A percentile compares a stretch with the other conserved stretches of the same genome.
Conservation (phyloP, 352 stramenopile genomes). For the Globisporangium alternatum region DNA sequence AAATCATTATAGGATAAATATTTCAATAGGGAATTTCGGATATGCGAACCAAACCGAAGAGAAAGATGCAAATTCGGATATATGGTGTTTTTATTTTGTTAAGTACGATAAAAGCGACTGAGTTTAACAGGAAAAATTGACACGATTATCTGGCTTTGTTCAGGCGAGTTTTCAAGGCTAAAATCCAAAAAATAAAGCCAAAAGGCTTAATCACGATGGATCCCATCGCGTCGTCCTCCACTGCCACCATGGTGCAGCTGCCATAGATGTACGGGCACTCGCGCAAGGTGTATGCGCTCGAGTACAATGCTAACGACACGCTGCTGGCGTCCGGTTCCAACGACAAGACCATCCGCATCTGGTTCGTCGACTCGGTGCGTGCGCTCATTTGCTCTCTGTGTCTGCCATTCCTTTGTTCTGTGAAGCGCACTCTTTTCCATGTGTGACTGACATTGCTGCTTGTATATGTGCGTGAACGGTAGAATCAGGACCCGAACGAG, state of each 20-base stretch:
- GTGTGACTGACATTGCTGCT: not conserved
- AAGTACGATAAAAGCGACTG: too few relatives aligned
- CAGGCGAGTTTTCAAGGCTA: too few relatives aligned
- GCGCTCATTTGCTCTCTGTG: not conserved
- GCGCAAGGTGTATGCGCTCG: slow-evolving; percentile 75
- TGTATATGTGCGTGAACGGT: not conserved
- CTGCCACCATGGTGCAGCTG: slow-evolving; percentile 43
- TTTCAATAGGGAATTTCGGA: too few relatives aligned
- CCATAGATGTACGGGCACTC: slow-evolving; percentile 80
- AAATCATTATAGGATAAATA: too few relatives aligned
- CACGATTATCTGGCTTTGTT: too few relatives aligned
- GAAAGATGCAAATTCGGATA: too few relatives aligned
- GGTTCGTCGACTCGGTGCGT: slow-evolving; percentile 55
- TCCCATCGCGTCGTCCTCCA: not conserved
- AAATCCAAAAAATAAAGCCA: not conserved
- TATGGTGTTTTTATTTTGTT: too few relatives aligned
- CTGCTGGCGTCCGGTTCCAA: slow-evolving; percentile 79
- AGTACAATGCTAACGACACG: slow-evolving; percentile 69
- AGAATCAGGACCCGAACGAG: slow-evolving; percentile 60
- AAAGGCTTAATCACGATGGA: slow-evolving; percentile 10
- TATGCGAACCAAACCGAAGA: too few relatives aligned
- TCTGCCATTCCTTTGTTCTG: not conserved
- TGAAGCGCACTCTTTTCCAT: not conserved
- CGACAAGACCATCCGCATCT: slow-evolving; percentile 79
- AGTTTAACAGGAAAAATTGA: too few relatives aligned